Evolutionary conservation across 116 monocot genomes (phyloP), one percentile per base, ranked within the genome.

Genomic region (Posidonia oceanica): DNA sequence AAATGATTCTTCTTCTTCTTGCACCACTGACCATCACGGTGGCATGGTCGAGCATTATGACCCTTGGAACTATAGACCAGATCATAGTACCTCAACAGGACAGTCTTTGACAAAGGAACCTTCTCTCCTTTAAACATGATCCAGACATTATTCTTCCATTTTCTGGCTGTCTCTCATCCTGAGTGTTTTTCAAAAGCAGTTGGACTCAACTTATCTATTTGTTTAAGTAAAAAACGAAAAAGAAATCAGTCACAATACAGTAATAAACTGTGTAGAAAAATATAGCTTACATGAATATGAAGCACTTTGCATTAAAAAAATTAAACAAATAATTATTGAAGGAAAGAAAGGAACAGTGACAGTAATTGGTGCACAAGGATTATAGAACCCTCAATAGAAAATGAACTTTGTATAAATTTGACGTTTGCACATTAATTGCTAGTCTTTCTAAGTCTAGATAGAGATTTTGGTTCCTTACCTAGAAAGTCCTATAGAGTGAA

Each of bases 181-280:
- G 92, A 93, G 77, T 93, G 92, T 68, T 86, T 93, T 84, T 93
- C 92, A 84, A 93, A 93, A 57, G 88, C 92, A 71, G 88, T 76
- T 56, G 92, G 92, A 13, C 86, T 86, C 82, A 93, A 63, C 68
- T 93, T 93, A 48, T 84, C 92, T 93, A 84, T 21, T 67, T 39
- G 75, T 63, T 16, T 71, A 52, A 58, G 16, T 40, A 60, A 22
- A 10, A 48, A n/a, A n/a, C n/a, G n/a, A n/a, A 48, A 7, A 48
- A 48, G 5, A 58, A 5, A 57, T 4, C 20, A 3, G 16, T 21
- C 58, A 58, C n/a, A 58, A 58, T 18, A 5, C 3, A 18, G 58
- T 58, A 58, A 16, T 6, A 58, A 58, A 15, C 8, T 48, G 7
- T 12, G 7, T 7, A 48, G 48, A 3, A 48, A 29, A 29, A 29